These are phyloP conservation scores for Microbotryum saponariae DNA, from an alignment of 1,284 basidiomycete species.

Conservation along the genomic window DNA sequence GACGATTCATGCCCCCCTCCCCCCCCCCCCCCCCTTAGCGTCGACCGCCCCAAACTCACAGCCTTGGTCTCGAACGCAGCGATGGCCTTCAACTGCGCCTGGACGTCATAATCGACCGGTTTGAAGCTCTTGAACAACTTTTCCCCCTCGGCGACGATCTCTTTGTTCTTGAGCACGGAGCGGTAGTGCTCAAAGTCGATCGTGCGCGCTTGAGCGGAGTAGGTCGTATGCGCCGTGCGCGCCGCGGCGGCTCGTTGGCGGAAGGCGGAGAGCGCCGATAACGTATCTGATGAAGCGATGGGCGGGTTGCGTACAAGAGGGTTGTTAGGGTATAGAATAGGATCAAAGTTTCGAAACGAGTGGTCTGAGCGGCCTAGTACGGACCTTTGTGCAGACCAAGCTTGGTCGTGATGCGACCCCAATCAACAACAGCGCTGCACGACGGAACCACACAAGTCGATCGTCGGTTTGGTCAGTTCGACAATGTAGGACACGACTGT, in stretches of 20 bases:
- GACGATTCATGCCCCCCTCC: not conserved
- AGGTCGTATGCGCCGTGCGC: conserved; percentile 21
- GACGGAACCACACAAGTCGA: not conserved
- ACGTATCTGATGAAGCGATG: conserved; percentile 59
- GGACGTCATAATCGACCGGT: conserved; percentile 92
- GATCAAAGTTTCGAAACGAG: not conserved
- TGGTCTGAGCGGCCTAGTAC: not conserved
- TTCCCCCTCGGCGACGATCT: conserved; percentile 85
- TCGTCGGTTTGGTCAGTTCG: too few species aligned
- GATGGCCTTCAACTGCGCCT: conserved; percentile 85
- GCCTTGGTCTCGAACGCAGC: conserved; percentile 96
- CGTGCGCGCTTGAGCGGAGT: conserved; percentile 31
- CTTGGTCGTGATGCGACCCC: conserved; percentile 79
- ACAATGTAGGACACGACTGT: too few species aligned
- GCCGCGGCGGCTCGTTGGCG: conserved; percentile 90
- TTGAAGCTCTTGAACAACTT: conserved; percentile 85
- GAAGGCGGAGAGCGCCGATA: conserved; percentile 84
- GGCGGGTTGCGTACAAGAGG: not conserved
- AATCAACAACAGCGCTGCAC: conserved; percentile 50
- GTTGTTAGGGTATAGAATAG: not conserved
- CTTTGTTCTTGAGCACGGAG: conserved; percentile 82
- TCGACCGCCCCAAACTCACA: conserved; percentile 50
- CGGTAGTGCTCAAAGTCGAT: conserved; percentile 86
- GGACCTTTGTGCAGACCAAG: conserved; percentile 86
- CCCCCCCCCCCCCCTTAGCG: not conserved